Percentiles rank a stretch among this genome's conserved stretches.
Conservation (phyloP, 345 rosid species). For the Kandelia obovata region DNA sequence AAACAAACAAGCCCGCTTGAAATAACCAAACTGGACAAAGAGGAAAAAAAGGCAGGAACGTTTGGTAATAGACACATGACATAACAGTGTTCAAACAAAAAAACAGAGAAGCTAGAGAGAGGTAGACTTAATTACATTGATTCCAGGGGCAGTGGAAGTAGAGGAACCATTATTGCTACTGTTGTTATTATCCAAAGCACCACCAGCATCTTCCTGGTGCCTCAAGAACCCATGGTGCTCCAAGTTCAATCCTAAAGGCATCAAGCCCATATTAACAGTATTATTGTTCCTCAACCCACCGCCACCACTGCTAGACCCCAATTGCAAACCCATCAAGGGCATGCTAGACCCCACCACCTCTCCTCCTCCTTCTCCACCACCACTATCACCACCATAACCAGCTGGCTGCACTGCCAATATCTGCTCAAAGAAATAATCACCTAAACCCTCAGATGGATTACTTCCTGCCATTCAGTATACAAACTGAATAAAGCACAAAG, state of each 20-base stretch:
- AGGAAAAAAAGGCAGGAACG: too few relatives aligned
- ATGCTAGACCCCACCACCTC: too few relatives aligned
- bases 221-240: slow-evolving; percentile 46
- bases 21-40: too few relatives aligned
- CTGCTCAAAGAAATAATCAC: slow-evolving; percentile 75
- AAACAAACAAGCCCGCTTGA: too few relatives aligned
- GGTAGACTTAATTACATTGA: slow-evolving; percentile 20
- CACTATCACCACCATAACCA: slow-evolving; percentile 37
- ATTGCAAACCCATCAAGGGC: slow-evolving; percentile 39
- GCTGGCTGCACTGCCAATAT: slow-evolving; percentile 50
- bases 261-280: slow-evolving; percentile 22
- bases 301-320: slow-evolving; percentile 31
- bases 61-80: too few relatives aligned
- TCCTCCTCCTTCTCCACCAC: slow-evolving; percentile 13
- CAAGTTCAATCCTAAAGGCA: slow-evolving; percentile 41
- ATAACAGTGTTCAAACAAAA: too few relatives aligned
- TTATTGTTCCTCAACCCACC: slow-evolving; percentile 18
- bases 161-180: slow-evolving; percentile 28
- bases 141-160: slow-evolving; percentile 33
- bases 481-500: too few relatives aligned
- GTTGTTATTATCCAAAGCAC: slow-evolving; percentile 18
- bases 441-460: slow-evolving; percentile 45
- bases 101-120: background rate
- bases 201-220: slow-evolving; percentile 28
- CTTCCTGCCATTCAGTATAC: slow-evolving; percentile 46